phyloP scores from a whole-genome alignment of 2,329 filamentous ascomycete genomes.

The Juglanconis oblonga region DNA sequence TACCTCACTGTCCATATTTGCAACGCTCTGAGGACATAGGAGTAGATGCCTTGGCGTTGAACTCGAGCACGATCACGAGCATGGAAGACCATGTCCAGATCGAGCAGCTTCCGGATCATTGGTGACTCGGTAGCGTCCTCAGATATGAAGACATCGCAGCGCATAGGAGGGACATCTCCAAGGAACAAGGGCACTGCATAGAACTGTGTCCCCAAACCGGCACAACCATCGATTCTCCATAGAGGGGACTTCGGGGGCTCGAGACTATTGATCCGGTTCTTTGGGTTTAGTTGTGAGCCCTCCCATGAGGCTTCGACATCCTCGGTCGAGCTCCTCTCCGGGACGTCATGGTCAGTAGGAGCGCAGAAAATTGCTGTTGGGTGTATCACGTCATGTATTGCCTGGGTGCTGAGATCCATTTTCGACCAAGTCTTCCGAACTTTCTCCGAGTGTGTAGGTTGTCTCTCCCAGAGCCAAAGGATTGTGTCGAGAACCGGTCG shows the following conservation, averaged over 20 bases:
- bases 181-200: slow-evolving; percentile 55
- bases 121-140: slow-evolving; percentile 42
- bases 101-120: slow-evolving; percentile 43
- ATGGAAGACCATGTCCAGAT: slow-evolving; percentile 52
- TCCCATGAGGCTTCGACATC: slow-evolving; percentile 35
- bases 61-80: slow-evolving; percentile 49
- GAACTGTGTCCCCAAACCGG: slow-evolving; percentile 55
- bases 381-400: slow-evolving; percentile 55
- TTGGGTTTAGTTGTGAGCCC: slow-evolving; percentile 53
- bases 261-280: slow-evolving; percentile 59
- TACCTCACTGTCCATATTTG: slow-evolving; percentile 45
- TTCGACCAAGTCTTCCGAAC: not conserved
- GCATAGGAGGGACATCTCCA: slow-evolving; percentile 42
- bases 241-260: slow-evolving; percentile 39
- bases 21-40: slow-evolving; percentile 52
- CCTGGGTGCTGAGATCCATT: slow-evolving; percentile 53
- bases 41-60: slow-evolving; percentile 47
- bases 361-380: slow-evolving; percentile 43
- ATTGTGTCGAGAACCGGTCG: not conserved
- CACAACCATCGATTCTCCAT: slow-evolving; percentile 60
- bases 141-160: slow-evolving; percentile 57
- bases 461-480: not conserved
- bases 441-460: not conserved
- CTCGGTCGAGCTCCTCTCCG: not conserved
- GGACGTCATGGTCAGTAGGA: not conserved